Evolutionary conservation across 768 basidiomycete genomes (phyloP).

Genomic region (Suillus placidus): DNA sequence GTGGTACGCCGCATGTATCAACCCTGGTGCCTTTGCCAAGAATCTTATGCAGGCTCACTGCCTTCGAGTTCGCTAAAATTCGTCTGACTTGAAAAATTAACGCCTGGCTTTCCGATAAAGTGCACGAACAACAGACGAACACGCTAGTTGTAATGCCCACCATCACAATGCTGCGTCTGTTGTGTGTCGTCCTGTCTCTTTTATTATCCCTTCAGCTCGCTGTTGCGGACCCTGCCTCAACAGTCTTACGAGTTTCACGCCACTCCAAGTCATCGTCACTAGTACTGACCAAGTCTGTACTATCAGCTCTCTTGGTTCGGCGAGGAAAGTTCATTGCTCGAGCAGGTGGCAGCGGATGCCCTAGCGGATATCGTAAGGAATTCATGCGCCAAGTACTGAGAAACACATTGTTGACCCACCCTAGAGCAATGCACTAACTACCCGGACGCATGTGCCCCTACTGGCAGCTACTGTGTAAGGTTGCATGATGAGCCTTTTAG

Average conservation of each 20-base stretch:
- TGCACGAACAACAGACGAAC: neutral
- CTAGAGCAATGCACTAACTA: constrained; percentile 18
- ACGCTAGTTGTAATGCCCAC: neutral
- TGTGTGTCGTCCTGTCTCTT: neutral
- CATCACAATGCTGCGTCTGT: neutral
- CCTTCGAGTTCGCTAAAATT: neutral
- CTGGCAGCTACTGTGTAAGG: constrained; percentile 26
- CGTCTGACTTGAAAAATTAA: neutral
- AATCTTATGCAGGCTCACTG: neutral
- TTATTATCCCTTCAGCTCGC: constrained; percentile 3
- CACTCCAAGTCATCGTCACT: neutral
- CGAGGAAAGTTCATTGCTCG: constrained; percentile 1
- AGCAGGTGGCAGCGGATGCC: neutral
- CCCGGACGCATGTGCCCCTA: constrained; percentile 20
- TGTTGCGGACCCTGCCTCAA: neutral
- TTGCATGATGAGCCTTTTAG: too few relatives aligned
- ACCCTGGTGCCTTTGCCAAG: constrained; percentile 7
- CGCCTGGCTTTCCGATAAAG: neutral
- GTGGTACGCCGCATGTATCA: neutral
- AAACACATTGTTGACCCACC: neutral
- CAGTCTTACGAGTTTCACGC: neutral
- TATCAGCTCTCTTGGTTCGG: constrained; percentile 4
- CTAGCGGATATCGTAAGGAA: neutral
- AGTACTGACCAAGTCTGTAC: neutral
- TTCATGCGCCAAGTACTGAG: neutral